Base-by-base conservation (phyloP, 1,284 basidiomycete genomes). In the Ustilago loliicola region DNA sequence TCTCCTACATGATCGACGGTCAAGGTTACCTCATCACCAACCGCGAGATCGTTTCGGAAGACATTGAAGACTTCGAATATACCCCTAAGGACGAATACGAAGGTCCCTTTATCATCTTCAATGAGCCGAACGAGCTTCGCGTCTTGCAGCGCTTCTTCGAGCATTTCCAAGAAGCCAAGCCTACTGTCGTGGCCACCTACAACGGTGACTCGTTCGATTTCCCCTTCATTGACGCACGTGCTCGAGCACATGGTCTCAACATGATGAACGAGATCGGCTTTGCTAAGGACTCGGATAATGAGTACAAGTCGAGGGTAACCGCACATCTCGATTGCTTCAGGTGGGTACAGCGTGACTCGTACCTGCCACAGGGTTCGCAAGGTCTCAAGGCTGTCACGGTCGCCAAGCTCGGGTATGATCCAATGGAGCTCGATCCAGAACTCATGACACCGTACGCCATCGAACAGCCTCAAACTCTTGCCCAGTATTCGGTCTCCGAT, bases 171-270 rank as follows among this genome's bases (percentile, higher is more conserved):
- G 93, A 96, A 55, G 91, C 94, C 21, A 94, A 93, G 74, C 97
- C 97, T 0, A 99, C 96, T 0, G 95, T 99, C 55, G 95, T 99
- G 87, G 96, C 95, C 11, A 98, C 96, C 0, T 99, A 98, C 87
- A 99, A 99, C 91, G 97, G 97, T 61, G 97, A 99, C 88, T 95
- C 94, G 81, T 99, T 99, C 90, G 97, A 99, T 90, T 99, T 99
- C 81, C 97, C 97, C 0, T 99, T 98, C 87, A 91, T 99, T n/a
- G 92, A 92, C 71, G 93, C 94, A 0, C 90, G 96, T 10, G 90
- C 96, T 0, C 92, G 92, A 77, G 90, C 90, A 1, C 95, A 98
- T 83, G 96, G 95, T 0, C 93, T 99, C 81, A 95, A 96, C 88
- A 96, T 99, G 94, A 95, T 94, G 86, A 89, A 93, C 47, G 96